Base-by-base conservation (phyloP, 768 basidiomycete genomes). In the Mycena epipterygia region DNA sequence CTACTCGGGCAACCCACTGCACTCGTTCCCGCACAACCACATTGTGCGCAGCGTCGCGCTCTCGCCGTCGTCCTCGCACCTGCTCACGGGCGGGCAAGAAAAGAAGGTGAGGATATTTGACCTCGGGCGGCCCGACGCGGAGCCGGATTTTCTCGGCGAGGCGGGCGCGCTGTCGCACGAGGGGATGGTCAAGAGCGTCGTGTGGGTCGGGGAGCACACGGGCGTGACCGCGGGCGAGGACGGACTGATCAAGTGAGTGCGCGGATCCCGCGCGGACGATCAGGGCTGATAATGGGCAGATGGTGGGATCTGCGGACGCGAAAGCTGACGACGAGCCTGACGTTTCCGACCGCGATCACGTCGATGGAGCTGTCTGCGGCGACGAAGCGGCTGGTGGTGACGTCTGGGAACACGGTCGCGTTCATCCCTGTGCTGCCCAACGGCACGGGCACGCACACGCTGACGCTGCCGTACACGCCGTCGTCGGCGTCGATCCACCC, bases 21-120 rank as follows among this genome's bases (percentile, higher is more conserved):
- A 98, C 76, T 98, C 97, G n/a, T 97, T 99, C 79, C 93, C 96
- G 16, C 98, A 99, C 81, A 94, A 96, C 77, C 98, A 99, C 83
- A 99, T 99, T 78, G 98, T 99, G 76, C 94, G 97, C 74, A 96
- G 92, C 53, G 95, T 98, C 62, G 96, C 96, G 25, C 82, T 98
- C 74, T 95, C 95, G 32, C 91, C 94, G 8, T 82, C 83, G 56
- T 81, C 88, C 25, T 84, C 87, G 6, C 92, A 90, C 79, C 87
- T 97, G 67, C 86, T 97, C 67, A 95, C 94, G 25, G 97, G 97
- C 59, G 97, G 97, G 1, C 94, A 98, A 83, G 98, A 99, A 81
- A 99, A 98, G 88, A 97, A 95, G 83, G 93, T 97, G 58, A 89
- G 98, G 73, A 90, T 99, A 78, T 99, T 98, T 79, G 95, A 99